A percentile compares a stretch with the other conserved stretches of the same genome.
These are phyloP conservation scores for Apophysomyces variabilis DNA, from an alignment of 371 early-diverging fungal genomes.

Conservation along the genomic window DNA sequence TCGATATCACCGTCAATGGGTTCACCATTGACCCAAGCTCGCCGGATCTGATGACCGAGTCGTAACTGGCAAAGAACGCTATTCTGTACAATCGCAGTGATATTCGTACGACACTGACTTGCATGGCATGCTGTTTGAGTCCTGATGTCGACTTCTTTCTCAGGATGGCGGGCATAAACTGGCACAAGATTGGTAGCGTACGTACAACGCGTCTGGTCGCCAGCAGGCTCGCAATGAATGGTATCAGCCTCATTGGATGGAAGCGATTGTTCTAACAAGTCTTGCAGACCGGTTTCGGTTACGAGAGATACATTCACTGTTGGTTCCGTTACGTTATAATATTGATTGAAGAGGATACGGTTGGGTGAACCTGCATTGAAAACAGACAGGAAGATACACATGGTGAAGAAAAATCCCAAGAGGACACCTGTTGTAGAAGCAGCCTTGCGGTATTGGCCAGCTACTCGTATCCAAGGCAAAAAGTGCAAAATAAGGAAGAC, in stretches of 20 bases:
- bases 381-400: conserved; percentile 10
- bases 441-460: conserved; percentile 24
- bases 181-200: conserved; percentile 38
- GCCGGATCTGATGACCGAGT: conserved; percentile 24
- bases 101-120: conserved; percentile 1
- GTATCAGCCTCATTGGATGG: conserved; percentile 28
- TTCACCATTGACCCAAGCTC: conserved; percentile 21
- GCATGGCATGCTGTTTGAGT: conserved; percentile 4
- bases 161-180: conserved; percentile 26
- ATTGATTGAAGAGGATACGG: conserved; percentile 40
- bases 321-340: conserved; percentile 33
- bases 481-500: conserved; percentile 30
- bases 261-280: conserved; percentile 24
- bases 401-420: conserved; percentile 18
- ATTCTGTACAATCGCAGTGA: conserved; percentile 33
- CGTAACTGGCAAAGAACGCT: conserved; percentile 42
- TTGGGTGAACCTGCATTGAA: conserved; percentile 45
- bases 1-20: conserved; percentile 13
- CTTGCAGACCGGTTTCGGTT: conserved; percentile 24
- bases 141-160: conserved; percentile 27
- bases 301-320: conserved; percentile 33
- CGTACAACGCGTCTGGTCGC: conserved; percentile 29
- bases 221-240: conserved; percentile 20
- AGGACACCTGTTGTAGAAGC: neutral
- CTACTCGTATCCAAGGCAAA: conserved; percentile 44